A percentile compares a stretch with the other conserved stretches of the same genome.
These are phyloP conservation scores for Podospora conica DNA, from an alignment of 495 filamentous ascomycete species.

Conservation along the genomic window DNA sequence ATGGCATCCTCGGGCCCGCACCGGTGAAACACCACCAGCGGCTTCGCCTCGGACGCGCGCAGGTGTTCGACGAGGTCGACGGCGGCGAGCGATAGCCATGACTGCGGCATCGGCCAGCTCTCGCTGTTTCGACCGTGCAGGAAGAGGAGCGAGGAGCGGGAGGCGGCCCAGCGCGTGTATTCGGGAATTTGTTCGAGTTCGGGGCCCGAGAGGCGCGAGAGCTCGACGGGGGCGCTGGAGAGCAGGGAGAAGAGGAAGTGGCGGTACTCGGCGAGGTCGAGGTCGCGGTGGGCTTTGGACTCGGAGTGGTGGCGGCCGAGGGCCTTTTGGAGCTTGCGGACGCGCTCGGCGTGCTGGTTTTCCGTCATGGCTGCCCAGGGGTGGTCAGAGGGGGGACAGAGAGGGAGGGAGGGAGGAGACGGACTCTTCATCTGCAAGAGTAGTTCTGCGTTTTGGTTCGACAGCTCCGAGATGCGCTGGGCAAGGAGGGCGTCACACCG, in stretches of 20 bases:
- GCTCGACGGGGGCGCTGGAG: background rate
- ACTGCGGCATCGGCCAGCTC: background rate
- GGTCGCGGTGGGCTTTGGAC: background rate
- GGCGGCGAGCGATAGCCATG: constrained; percentile 5
- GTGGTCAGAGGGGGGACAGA: background rate
- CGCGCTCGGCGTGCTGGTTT: background rate
- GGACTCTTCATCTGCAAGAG: background rate
- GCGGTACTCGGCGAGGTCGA: background rate
- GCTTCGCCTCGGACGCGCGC: background rate
- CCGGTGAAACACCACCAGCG: background rate
- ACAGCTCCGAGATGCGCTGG: background rate
- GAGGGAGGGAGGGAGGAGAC: background rate
- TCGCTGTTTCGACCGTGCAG: constrained; percentile 5
- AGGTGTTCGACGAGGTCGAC: constrained; percentile 1
- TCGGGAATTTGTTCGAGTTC: background rate
- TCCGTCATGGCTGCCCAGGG: constrained; percentile 1
- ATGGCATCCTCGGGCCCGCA: background rate
- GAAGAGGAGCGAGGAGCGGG: background rate
- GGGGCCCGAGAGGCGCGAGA: background rate
- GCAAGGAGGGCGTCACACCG: constrained; percentile 3
- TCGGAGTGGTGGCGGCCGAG: background rate
- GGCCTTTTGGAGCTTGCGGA: background rate
- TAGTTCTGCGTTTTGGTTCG: background rate
- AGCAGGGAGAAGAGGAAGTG: background rate
- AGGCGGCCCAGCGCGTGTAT: background rate